Evolutionary conservation across 2,329 filamentous ascomycete species (phyloP).

Genomic region (Venturia nashicola): DNA sequence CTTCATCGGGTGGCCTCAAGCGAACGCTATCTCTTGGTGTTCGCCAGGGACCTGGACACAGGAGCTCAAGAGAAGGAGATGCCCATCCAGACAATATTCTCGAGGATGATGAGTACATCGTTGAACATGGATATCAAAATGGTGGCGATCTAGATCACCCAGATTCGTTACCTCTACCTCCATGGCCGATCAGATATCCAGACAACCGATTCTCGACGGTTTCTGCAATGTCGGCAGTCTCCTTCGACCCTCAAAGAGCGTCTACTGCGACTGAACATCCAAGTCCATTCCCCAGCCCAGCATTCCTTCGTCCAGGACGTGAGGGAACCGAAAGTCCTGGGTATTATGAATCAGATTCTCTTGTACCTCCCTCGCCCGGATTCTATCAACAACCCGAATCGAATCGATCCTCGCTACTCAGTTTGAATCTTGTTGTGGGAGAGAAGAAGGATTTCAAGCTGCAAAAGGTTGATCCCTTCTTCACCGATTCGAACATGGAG

Average conservation of each 20-base stretch:
- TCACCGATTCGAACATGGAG: constrained; percentile 51
- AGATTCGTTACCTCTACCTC: background rate
- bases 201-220: background rate
- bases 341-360: background rate
- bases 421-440: constrained; percentile 42
- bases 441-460: constrained; percentile 50
- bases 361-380: background rate
- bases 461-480: constrained; percentile 55
- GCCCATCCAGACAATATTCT: background rate
- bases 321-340: background rate
- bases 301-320: background rate
- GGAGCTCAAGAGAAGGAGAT: background rate
- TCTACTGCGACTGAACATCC: background rate
- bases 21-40: constrained; percentile 1
- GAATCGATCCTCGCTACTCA: constrained; percentile 26
- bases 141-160: background rate
- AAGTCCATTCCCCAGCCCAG: background rate
- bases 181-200: background rate
- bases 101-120: background rate
- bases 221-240: constrained; percentile 3
- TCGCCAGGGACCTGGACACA: background rate
- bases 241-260: constrained; percentile 2
- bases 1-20: background rate
- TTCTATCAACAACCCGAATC: background rate
- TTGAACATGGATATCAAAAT: background rate